phyloP scores from a whole-genome alignment of 31 red algal species.

The Odonthalia washingtoniensis region DNA sequence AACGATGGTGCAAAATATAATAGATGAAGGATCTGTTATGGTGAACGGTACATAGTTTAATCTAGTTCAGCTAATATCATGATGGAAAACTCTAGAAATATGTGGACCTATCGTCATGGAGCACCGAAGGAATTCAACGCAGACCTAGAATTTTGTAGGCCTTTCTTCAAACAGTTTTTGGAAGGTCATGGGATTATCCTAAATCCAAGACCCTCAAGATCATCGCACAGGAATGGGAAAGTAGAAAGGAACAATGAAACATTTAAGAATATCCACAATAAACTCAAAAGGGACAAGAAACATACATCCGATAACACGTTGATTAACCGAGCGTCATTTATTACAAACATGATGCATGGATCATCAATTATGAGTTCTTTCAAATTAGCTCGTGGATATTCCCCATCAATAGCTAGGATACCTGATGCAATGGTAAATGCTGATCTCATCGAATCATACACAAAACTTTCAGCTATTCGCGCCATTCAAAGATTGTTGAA shows the following conservation, averaged over 20 bases:
- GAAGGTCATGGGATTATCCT: not conserved
- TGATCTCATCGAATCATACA: slow-evolving; percentile 13
- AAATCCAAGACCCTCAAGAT: not conserved
- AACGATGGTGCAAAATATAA: not conserved
- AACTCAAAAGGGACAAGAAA: not conserved
- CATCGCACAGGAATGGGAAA: slow-evolving; percentile 17
- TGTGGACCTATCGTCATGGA: slow-evolving; percentile 19
- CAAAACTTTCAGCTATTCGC: not conserved
- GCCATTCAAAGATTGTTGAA: slow-evolving; percentile 23
- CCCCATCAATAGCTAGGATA: slow-evolving; percentile 9
- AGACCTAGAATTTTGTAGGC: slow-evolving; percentile 21
- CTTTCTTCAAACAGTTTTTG: slow-evolving; percentile 4
- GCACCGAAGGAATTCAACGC: slow-evolving; percentile 29
- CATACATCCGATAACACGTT: not conserved
- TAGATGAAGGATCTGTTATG: slow-evolving; percentile 19
- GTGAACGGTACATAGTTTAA: not conserved
- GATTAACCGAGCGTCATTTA: slow-evolving; percentile 3
- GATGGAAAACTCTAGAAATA: not conserved
- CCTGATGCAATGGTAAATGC: not conserved
- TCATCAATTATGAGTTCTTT: slow-evolving; percentile 19
- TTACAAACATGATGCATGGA: slow-evolving; percentile 34
- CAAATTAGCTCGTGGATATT: slow-evolving; percentile 24
- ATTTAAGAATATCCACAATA: not conserved
- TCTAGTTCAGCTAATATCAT: not conserved
- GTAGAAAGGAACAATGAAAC: slow-evolving; percentile 14